Evolutionary conservation across 192 early-diverging fungal genomes (phyloP).

Genomic region (Entomortierella lignicola): DNA sequence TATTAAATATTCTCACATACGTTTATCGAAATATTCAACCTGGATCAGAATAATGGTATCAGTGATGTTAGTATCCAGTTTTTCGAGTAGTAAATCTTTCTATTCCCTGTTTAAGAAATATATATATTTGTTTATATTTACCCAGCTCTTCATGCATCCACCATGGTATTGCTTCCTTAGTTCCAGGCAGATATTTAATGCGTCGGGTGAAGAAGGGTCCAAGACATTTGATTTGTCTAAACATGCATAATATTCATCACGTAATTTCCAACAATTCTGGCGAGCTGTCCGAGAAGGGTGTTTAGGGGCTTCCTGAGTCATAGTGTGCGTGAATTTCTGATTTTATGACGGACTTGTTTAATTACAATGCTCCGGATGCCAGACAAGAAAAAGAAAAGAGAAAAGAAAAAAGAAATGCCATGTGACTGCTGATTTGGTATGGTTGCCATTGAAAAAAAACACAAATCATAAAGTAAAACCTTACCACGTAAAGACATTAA

Average conservation of each 20-base stretch:
- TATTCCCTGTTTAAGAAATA: too few relatives aligned
- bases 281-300: slow-evolving; percentile 74
- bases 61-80: neutral
- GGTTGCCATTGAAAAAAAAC: neutral
- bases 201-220: slow-evolving; percentile 61
- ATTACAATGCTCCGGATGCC: too few relatives aligned
- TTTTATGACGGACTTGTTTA: too few relatives aligned
- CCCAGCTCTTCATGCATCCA: slow-evolving; percentile 80
- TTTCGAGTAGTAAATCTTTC: neutral
- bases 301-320: slow-evolving; percentile 36
- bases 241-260: slow-evolving; percentile 85
- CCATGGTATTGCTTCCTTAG: slow-evolving; percentile 67
- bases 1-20: slow-evolving; percentile 11
- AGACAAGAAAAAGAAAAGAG: too few relatives aligned
- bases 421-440: too few relatives aligned
- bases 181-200: slow-evolving; percentile 58
- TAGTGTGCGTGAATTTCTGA: neutral
- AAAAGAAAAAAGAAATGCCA: too few relatives aligned
- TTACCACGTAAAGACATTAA: too few relatives aligned
- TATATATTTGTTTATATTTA: too few relatives aligned
- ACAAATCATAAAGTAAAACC: neutral
- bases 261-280: slow-evolving; percentile 79
- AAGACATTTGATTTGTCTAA: slow-evolving; percentile 73
- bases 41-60: slow-evolving; percentile 2
- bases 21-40: slow-evolving; percentile 70